Percentiles rank a stretch among this genome's conserved stretches.
These are phyloP conservation scores for Priceomyces castillae DNA, from an alignment of 805 yeast species.

Conservation along the genomic window DNA sequence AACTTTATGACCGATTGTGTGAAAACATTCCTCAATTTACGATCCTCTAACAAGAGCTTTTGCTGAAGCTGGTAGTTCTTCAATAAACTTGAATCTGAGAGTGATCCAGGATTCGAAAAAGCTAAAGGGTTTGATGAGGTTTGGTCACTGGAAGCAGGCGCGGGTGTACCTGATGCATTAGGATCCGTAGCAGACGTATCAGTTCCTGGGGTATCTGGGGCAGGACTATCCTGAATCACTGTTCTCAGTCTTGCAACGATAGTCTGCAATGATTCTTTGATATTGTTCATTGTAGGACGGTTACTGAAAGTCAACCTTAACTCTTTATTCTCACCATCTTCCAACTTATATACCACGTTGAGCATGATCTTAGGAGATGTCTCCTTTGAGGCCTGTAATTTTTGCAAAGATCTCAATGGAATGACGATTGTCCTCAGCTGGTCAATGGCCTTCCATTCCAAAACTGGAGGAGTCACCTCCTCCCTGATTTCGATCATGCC, in stretches of 20 bases:
- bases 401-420: conserved; percentile 33
- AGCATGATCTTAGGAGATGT: conserved; percentile 65
- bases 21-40: conserved; percentile 67
- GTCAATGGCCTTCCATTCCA: conserved; percentile 46
- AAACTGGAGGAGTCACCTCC: conserved; percentile 39
- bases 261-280: conserved; percentile 64
- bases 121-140: conserved; percentile 15
- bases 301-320: conserved; percentile 61
- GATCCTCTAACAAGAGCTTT: conserved; percentile 65
- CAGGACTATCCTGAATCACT: conserved; percentile 40
- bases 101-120: conserved; percentile 23
- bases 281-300: conserved; percentile 71
- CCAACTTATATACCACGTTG: conserved; percentile 48
- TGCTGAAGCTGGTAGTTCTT: conserved; percentile 79
- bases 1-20: conserved; percentile 82
- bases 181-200: conserved; percentile 5
- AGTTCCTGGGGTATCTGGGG: conserved; percentile 8
- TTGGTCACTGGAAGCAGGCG: conserved; percentile 4
- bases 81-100: conserved; percentile 50
- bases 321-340: conserved; percentile 30
- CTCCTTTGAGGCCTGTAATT: conserved; percentile 69
- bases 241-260: conserved; percentile 66
- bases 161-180: conserved; percentile 9
- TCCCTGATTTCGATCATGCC: conserved; percentile 42
- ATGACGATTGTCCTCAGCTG: conserved; percentile 31